Evolutionary conservation across 129 eudicot genomes (phyloP), one percentile per base, ranked within the genome.

Genomic region (Calendula officinalis): DNA sequence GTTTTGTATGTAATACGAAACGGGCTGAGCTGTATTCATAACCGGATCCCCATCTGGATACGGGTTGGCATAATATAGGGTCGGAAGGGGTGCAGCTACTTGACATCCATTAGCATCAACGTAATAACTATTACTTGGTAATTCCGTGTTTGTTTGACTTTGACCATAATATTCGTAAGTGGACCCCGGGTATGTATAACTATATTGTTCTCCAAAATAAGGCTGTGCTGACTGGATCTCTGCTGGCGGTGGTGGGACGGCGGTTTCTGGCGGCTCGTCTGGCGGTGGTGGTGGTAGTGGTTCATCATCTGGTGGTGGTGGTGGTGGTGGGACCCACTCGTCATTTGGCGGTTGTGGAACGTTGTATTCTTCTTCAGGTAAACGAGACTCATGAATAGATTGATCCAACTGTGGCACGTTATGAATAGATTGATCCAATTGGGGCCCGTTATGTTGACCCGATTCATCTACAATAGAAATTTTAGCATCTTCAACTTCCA

Each of bases 261-360:
- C 41, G 58, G 78, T 81, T 49, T 89, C 95, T 12, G 83, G 81
- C 48, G 78, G 95, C 49, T 85, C 96, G 0, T 89, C 96, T 48
- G 99, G 99, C 2, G 95, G 99, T 47, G 96, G 99, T 7, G 91
- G 99, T 59, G 84, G 78, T 46, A 80, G 77, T 52, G 88, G 87
- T 66, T 81, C 78, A 51, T 88, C 96, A 55, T 91, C 96, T 16
- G 96, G 99, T 35, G 91, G 98, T 22, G 96, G 99, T 35, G 91
- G 98, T 22, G 99, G 99, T 0, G 96, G 98, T 40, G 87, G 81
- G 79, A 91, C 75, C 56, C 85, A 86, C 12, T 84, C 84, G 44
- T 83, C 89, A 14, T 84, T 89, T 10, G 89, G 96, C 46, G 83
- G 95, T 27, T 33, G 62, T 64, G 87, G 81, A 70, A 69, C 57